Evolutionary conservation across 2,329 filamentous ascomycete genomes (phyloP), one percentile per base, ranked within the genome.

Genomic region (Diaporthe sp.): DNA sequence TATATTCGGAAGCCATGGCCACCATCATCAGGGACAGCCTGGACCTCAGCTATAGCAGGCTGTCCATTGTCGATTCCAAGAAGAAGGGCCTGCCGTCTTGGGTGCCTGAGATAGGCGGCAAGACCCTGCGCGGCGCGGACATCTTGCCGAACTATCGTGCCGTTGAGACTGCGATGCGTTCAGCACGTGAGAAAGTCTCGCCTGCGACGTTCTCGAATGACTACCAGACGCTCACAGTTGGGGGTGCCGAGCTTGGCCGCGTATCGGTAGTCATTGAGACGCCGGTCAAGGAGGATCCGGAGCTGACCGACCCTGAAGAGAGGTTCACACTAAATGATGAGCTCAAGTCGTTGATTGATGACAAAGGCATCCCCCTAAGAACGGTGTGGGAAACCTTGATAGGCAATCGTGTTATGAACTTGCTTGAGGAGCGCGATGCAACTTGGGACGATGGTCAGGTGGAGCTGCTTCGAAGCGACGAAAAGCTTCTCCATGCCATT

Each of bases 1-100:
- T 55, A 4, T 73, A 65, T 49, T 65, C 71, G 19, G n/a, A 73
- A 34, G 71, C 71, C 4, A 65, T 73, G 44, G 58, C 58, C 2
- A n/a, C 31, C n/a, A 49, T 73, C 19, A 62, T 72, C 22, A 42
- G 46, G 0, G 58, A 72, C 9, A 51, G 49, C 34, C n/a, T 70
- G 31, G 22, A 70, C 12, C 28, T 34, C 31, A 55, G 65, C 34
- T 70, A 70, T 13, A 55, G 13, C 1, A 42, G n/a, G 12, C 17
- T 51, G 15, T 39, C 46, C 0, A 25, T 28, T 2, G 15, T 51
- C 1, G 49, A 61, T 39, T 70, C 44, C 10, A 51, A 55, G 22
- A 70, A 42, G 37, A 42, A 37, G 19, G 65, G 65, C 22, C 22
- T 73, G 49, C 71, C 71, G 9, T 73, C 71, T 0, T 73, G 71